Evolutionary conservation across 176 grass and related monocot species (phyloP).

Genomic region (Rhynchospora tenuis): DNA sequence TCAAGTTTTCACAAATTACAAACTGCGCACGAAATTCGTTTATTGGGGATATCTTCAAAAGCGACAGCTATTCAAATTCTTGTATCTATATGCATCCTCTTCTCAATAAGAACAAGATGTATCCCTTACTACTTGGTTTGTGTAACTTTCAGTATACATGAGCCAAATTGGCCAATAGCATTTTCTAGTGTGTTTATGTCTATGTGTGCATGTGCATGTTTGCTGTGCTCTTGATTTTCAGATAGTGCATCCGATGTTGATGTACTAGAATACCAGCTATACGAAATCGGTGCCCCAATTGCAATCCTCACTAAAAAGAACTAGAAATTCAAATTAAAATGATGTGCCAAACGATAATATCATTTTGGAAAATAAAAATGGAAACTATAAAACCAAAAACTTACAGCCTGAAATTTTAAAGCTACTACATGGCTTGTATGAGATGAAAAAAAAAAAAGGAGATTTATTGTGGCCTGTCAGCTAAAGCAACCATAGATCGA

Average conservation of each 20-base stretch:
- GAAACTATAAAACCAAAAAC: background rate
- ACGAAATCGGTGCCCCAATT: background rate
- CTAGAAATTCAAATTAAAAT: background rate
- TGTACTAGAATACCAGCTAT: background rate
- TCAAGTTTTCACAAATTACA: background rate
- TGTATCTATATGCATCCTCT: background rate
- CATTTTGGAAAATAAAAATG: background rate
- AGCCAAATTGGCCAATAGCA: background rate
- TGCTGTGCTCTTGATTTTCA: background rate
- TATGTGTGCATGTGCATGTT: background rate
- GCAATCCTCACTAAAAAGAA: background rate
- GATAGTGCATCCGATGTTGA: background rate
- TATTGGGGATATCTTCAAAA: background rate
- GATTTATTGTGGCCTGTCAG: constrained; percentile 44
- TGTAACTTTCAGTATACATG: background rate
- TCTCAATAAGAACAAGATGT: background rate
- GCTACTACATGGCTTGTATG: background rate
- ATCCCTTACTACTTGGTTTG: background rate
- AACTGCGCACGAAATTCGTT: background rate
- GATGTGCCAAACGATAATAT: background rate
- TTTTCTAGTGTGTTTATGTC: background rate
- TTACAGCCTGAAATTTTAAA: background rate
- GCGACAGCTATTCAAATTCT: background rate
- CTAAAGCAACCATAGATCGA: constrained; percentile 55
- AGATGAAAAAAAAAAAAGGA: background rate